Base-by-base conservation (phyloP, 1,284 basidiomycete genomes). In the Malassezia furfur region DNA sequence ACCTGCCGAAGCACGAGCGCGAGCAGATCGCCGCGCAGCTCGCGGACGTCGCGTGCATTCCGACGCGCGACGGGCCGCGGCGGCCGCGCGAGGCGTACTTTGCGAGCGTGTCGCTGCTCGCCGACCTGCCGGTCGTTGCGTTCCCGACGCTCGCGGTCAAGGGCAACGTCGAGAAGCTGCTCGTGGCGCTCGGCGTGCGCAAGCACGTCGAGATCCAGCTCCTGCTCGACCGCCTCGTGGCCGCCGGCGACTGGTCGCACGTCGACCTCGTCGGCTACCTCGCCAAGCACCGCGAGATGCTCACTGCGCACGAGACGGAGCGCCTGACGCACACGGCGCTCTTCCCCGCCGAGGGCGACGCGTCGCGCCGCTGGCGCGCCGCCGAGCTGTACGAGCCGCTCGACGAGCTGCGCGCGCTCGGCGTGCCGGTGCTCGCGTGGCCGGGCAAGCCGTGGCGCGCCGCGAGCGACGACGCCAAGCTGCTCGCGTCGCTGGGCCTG, bases 371-470 rank as follows among this genome's bases (percentile, higher is more conserved):
- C 3, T 60, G 67, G 51, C 63, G 65, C 15, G 74, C 75, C 21
- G 56, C 52, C 34, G 63, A 72, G 45, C 61, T 76, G 8, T 94
- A 93, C 67, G 91, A 96, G 70, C 93, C 94, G 0, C 69, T 80
- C 1, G 85, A 86, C 36, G 78, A 81, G 1, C 83, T 93, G 60
- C 81, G 86, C 10, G 79, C 82, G 45, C 78, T 96, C 2, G 81
- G 82, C 8, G 77, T 98, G 9, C 89, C 91, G 0, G 73, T 93
- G 1, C 79, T 98, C 37, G 88, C 89, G 66, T 98, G 91, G 91
- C 85, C 86, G 1, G 80, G 79, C 9, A 80, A 61, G 43, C 25
- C 53, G 17, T 74, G 72, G 72, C 61, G 65, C 46, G 34, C 54
- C 3, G 44, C 43, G 8, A 66, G 51, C 8, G 54, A 65, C 19